Conservation (phyloP, 768 basidiomycete genomes). For the Cubamyces lactineus region DNA sequence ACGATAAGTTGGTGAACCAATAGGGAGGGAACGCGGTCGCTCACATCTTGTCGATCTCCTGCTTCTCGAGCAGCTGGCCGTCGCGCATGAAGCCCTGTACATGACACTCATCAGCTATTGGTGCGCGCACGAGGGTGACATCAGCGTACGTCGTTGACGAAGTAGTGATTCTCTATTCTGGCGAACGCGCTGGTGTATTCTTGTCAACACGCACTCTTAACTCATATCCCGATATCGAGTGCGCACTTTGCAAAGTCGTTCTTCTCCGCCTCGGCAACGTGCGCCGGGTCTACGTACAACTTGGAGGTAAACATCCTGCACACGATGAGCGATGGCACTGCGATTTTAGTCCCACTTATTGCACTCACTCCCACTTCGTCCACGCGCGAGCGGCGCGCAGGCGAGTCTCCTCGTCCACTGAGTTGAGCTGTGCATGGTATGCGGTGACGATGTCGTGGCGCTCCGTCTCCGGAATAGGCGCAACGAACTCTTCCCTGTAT, state of each 20-base stretch:
- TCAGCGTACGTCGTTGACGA: constrained; percentile 68
- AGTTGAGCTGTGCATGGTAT: constrained; percentile 80
- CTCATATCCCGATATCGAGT: too few relatives aligned
- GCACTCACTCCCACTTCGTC: constrained; percentile 89
- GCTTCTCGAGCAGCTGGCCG: constrained; percentile 81
- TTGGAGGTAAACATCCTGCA: constrained; percentile 82
- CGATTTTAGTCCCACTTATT: neutral
- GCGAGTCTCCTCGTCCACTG: constrained; percentile 66
- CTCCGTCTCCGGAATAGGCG: constrained; percentile 79
- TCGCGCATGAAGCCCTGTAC: constrained; percentile 82
- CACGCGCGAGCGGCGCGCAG: constrained; percentile 80
- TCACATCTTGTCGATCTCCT: constrained; percentile 88
- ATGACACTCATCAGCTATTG: constrained; percentile 7
- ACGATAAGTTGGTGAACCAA: neutral
- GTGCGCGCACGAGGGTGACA: neutral
- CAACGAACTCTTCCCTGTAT: constrained; percentile 86
- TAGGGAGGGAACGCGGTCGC: constrained; percentile 23
- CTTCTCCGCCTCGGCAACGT: constrained; percentile 68
- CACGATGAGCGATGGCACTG: neutral
- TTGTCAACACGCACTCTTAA: neutral
- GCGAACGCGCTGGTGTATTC: constrained; percentile 70
- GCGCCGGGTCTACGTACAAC: constrained; percentile 67
- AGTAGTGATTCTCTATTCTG: constrained; percentile 90
- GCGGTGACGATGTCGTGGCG: constrained; percentile 81
- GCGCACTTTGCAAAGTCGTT: constrained; percentile 78